Evolutionary conservation across 805 yeast genomes (phyloP), one percentile per base, ranked within the genome.

Genomic region (Danielia reshetovae): DNA sequence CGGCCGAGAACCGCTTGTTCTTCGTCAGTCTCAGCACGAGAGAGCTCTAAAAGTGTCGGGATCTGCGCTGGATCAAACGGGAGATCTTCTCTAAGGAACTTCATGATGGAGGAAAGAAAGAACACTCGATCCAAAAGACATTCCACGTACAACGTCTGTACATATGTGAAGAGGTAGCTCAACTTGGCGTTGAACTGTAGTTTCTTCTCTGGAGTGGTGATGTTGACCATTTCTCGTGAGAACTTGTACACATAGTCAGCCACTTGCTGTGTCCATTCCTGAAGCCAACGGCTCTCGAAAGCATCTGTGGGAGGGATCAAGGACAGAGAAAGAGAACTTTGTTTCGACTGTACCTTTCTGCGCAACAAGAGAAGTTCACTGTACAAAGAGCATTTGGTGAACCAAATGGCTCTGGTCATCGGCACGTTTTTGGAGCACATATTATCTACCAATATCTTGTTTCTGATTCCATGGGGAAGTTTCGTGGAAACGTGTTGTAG

Each of bases 201-300:
- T 55, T 65, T 42, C 17, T 48, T 52, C 13, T 67, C 72, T 0
- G 38, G 39, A 4, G 57, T 36, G 4, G 43, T 38, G 4, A 62
- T 51, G 6, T 27, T 25, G 4, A 38, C 28, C 53, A 65, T 52
- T 21, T 70, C 75, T 27, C 67, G 62, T 16, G 79, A 64, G 17
- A 73, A 64, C 42, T 69, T 68, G 42, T 72, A 77, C 9, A 81
- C 47, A 46, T 69, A 83, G 36, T 75, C 79, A 3, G 79, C 69
- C 11, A 89, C 79, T 45, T 85, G 94, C 27, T 79, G 84, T 0
- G 97, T 85, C 97, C 97, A 90, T 53, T 87, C 96, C 38, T 75
- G 76, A 13, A 81, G 65, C 87, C 96, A 82, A 30, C 71, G 75
- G 16, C 61, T 55, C 39, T 79, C 83, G n/a, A 68, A 45, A 16